phyloP scores from a whole-genome alignment of 2,329 filamentous ascomycete species.

The Beauveria australis region DNA sequence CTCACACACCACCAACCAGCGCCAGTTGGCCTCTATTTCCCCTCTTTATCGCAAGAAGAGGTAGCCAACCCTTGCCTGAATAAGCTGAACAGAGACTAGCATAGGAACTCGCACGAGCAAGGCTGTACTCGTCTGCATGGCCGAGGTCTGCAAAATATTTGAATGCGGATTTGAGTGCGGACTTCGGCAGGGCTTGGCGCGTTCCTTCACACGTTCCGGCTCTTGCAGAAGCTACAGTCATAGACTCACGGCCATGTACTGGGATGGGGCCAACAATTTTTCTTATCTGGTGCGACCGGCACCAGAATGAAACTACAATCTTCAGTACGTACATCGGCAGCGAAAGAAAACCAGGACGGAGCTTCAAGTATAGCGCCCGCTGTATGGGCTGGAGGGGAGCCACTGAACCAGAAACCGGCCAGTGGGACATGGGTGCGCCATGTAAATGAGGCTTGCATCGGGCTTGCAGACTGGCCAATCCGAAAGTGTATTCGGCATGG shows the following conservation, averaged over 20 bases:
- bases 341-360: background rate
- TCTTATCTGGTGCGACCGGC: background rate
- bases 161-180: background rate
- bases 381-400: background rate
- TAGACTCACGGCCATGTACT: background rate
- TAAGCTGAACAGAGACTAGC: constrained; percentile 5
- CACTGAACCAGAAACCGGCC: background rate
- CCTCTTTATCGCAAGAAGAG: background rate
- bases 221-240: background rate
- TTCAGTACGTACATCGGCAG: background rate
- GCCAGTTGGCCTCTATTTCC: background rate
- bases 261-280: background rate
- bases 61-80: background rate
- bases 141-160: background rate
- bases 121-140: constrained; percentile 1
- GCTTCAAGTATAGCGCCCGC: background rate
- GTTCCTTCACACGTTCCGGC: background rate
- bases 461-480: background rate
- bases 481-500: background rate
- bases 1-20: background rate
- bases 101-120: constrained; percentile 10
- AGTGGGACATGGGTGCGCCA: constrained; percentile 2
- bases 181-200: constrained; percentile 5
- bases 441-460: constrained; percentile 1
- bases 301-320: background rate